Conservation (phyloP, 2,329 filamentous ascomycete species). For the Emericellopsis atlantica region DNA sequence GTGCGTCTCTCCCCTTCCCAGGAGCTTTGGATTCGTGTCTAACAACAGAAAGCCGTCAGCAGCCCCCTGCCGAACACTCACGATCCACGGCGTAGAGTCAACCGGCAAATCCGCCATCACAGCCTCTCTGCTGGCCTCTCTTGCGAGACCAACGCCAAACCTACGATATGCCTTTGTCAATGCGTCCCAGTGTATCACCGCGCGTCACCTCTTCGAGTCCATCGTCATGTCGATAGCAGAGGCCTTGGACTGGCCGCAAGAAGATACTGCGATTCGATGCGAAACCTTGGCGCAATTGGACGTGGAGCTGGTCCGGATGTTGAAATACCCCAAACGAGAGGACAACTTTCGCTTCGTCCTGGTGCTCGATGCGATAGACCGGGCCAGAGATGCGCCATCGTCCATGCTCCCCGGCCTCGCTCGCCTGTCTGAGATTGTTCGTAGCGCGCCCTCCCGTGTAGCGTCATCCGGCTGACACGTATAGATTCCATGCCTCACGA, state of each 20-base stretch:
- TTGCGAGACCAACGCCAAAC: slow-evolving; percentile 4
- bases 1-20: slow-evolving; percentile 17
- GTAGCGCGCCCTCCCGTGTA: slow-evolving; percentile 15
- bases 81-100: slow-evolving; percentile 74
- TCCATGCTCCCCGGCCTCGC: slow-evolving; percentile 74
- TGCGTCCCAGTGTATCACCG: slow-evolving; percentile 66
- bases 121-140: slow-evolving; percentile 25
- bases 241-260: slow-evolving; percentile 28
- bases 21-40: neutral
- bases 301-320: slow-evolving; percentile 56
- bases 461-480: slow-evolving; percentile 4
- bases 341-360: slow-evolving; percentile 55
- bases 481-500: slow-evolving; percentile 67
- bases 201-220: slow-evolving; percentile 64
- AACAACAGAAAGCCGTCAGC: slow-evolving; percentile 37
- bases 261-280: slow-evolving; percentile 33
- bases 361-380: slow-evolving; percentile 80
- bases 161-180: slow-evolving; percentile 50
- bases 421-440: slow-evolving; percentile 66
- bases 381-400: slow-evolving; percentile 64
- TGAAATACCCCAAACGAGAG: slow-evolving; percentile 29
- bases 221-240: slow-evolving; percentile 47
- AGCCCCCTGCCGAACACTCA: slow-evolving; percentile 61
- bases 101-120: slow-evolving; percentile 75
- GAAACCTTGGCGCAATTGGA: slow-evolving; percentile 70